phyloP scores from a whole-genome alignment of 1,284 basidiomycete genomes.

The Volvariella volvacea region DNA sequence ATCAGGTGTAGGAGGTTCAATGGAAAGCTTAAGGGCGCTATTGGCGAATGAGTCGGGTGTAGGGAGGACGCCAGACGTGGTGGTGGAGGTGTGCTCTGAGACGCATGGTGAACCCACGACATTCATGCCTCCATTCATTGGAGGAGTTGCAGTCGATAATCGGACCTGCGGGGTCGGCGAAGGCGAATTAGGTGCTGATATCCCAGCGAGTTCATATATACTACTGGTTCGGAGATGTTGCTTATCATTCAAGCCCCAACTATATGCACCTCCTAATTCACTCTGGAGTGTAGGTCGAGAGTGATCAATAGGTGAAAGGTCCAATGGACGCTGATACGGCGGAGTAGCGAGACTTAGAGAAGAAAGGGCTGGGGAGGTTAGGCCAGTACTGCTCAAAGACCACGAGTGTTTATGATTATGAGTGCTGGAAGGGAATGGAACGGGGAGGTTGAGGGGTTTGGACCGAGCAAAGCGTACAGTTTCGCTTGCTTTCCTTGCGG shows the following conservation, averaged over 20 bases:
- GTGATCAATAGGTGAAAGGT: constrained; percentile 18
- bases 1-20: constrained; percentile 22
- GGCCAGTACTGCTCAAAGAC: constrained; percentile 16
- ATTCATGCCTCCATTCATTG: constrained; percentile 1
- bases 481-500: not conserved
- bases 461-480: not conserved
- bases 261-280: constrained; percentile 50
- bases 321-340: constrained; percentile 12
- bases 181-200: constrained; percentile 30
- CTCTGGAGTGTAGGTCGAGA: constrained; percentile 43
- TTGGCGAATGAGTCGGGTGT: not conserved
- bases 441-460: constrained; percentile 12
- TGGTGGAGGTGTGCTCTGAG: too few relatives aligned
- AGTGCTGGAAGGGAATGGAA: constrained; percentile 16
- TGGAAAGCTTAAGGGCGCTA: constrained; percentile 24
- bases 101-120: not conserved
- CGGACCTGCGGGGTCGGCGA: constrained; percentile 21
- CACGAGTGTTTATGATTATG: constrained; percentile 15
- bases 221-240: constrained; percentile 44
- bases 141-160: constrained; percentile 5
- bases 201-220: constrained; percentile 37
- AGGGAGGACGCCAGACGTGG: not conserved
- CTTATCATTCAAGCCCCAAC: constrained; percentile 31
- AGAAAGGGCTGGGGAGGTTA: constrained; percentile 27
- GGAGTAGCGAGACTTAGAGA: constrained; percentile 23